Evolutionary conservation across 192 early-diverging fungal genomes (phyloP), one percentile per base, ranked within the genome.

Genomic region (Hyaloraphidium curvatum): DNA sequence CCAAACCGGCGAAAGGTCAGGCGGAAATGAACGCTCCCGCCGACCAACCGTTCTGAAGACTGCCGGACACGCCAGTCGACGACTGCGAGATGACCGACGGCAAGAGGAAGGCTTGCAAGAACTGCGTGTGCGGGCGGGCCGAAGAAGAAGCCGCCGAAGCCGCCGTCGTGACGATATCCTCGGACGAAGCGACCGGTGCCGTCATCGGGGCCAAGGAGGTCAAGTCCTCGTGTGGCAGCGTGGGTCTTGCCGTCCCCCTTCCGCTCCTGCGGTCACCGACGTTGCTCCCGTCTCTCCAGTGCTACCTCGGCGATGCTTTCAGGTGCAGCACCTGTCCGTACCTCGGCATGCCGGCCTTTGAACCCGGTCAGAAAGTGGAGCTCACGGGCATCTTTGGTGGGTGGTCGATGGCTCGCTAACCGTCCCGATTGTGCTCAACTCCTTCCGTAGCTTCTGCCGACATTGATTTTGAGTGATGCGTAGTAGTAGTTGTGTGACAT

Each of bases 251-350:
- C 22, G 31, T 53, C 11, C 21, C 11, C 3, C 31, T 29, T 59
- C 26, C 59, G 58, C 59, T 35, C 60, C 22, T 28, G 58, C 57
- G 64, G 64, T 54, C 66, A 67, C 72, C 4, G 14, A 13, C 35
- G 21, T 3, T 25, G 14, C 16, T 62, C 23, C 50, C 2, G 43
- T 1, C 52, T 17, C 11, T 11, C 2, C 55, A 75, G 69, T 97
- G 94, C 65, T 82, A 82, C 51, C 68, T 97, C 5, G 94, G 94
- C 27, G 94, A 97, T 71, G 94, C 94, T 0, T 97, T 97, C 77
- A 77, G 94, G 28, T 97, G 94, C 69, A 72, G 80, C 27, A 81
- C 80, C 25, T 97, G 94, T 67, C 94, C 94, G 30, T 97, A 94
- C 57, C 63, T 91, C 28, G 94, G 94, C 25, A 90, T 94, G 86